Evolutionary conservation across 371 early-diverging fungal genomes (phyloP).

Genomic region (Lichtheimia corymbifera): DNA sequence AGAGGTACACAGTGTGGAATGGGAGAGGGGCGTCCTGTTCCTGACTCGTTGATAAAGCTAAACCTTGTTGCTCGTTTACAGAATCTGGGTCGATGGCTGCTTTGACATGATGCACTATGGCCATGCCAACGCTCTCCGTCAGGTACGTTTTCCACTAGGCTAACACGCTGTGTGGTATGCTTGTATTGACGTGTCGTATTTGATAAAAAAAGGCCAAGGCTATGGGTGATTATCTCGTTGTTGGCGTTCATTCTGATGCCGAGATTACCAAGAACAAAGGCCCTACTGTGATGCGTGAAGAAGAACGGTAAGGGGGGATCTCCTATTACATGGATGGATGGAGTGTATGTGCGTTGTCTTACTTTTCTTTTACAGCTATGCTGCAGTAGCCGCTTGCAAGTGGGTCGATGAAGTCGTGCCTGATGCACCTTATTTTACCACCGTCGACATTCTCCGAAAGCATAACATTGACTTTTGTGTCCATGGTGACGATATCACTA

Average conservation of each 20-base stretch:
- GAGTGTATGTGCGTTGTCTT: neutral
- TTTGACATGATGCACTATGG: constrained; percentile 97
- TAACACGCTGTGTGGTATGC: neutral
- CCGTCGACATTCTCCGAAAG: constrained; percentile 78
- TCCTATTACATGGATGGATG: neutral
- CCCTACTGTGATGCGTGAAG: constrained; percentile 93
- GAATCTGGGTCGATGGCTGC: constrained; percentile 92
- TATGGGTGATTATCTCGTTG: constrained; percentile 92
- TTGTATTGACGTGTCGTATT: neutral
- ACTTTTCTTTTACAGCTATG: constrained; percentile 62
- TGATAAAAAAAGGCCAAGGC: constrained; percentile 72
- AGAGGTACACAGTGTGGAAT: neutral
- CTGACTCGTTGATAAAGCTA: neutral
- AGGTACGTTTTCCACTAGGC: constrained; percentile 52
- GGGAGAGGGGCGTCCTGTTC: neutral
- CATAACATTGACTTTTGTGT: constrained; percentile 92
- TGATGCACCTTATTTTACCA: constrained; percentile 93
- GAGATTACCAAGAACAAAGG: constrained; percentile 94
- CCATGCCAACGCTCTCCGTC: constrained; percentile 95
- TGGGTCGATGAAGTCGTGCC: constrained; percentile 95
- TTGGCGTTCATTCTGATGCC: constrained; percentile 94
- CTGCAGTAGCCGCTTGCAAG: constrained; percentile 93
- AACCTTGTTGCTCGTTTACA: constrained; percentile 6
- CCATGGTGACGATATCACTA: constrained; percentile 96
- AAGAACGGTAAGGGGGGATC: constrained; percentile 70